Evolutionary conservation across 306 rosid genomes (phyloP).

Genomic region (Cajanus cajan): DNA sequence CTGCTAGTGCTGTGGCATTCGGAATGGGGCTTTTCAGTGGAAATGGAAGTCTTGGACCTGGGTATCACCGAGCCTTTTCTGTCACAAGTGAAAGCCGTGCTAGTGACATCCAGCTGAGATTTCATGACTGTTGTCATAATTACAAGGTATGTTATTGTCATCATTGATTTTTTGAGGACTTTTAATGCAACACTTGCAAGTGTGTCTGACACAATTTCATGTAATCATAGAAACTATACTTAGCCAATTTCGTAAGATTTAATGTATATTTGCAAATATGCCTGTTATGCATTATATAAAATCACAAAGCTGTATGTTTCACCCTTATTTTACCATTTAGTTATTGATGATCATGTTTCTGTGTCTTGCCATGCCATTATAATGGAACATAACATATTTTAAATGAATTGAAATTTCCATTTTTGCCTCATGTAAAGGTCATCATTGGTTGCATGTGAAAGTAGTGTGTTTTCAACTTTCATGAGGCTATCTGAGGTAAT

Average conservation of each 20-base stretch:
- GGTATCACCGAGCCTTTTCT: constrained; percentile 75
- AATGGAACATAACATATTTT: not conserved
- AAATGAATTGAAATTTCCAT: not conserved
- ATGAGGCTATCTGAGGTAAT: constrained; percentile 15
- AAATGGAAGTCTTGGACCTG: constrained; percentile 83
- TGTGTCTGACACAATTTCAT: constrained; percentile 3
- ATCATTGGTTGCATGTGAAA: constrained; percentile 14
- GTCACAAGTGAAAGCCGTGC: constrained; percentile 91
- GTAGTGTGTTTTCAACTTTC: constrained; percentile 19
- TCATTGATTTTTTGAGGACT: constrained; percentile 16
- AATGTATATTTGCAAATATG: too few relatives aligned
- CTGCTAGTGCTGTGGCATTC: constrained; percentile 97
- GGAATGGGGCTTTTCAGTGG: constrained; percentile 88
- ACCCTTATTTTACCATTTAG: not conserved
- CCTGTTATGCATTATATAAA: not conserved
- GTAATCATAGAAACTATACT: not conserved
- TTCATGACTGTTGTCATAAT: constrained; percentile 72
- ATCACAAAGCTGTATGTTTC: not conserved
- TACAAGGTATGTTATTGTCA: constrained; percentile 63
- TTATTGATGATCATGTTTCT: not conserved
- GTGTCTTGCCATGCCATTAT: not conserved
- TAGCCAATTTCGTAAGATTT: constrained; percentile 15
- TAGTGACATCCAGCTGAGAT: constrained; percentile 70
- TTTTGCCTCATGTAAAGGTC: not conserved
- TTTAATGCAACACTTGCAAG: constrained; percentile 2